Percentiles rank a stretch among this genome's conserved stretches.
These are phyloP conservation scores for Candida smagusa DNA, from an alignment of 1,139 yeast species.

Conservation along the genomic window DNA sequence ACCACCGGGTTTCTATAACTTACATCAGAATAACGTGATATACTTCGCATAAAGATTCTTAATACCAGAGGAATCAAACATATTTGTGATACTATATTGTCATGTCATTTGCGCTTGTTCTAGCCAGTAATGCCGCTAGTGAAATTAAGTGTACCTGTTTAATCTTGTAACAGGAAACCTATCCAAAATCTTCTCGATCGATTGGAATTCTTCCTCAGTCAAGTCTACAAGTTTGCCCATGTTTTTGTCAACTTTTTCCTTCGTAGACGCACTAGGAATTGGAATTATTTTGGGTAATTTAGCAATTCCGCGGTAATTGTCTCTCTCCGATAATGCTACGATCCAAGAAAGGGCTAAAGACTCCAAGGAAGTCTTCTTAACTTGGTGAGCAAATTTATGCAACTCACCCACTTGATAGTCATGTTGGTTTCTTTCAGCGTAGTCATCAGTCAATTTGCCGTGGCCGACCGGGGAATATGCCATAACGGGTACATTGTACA, in stretches of 20 bases:
- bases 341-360: slow-evolving; percentile 78
- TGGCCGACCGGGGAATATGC: slow-evolving; percentile 82
- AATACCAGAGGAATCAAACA: too few relatives aligned
- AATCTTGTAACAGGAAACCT: slow-evolving; percentile 24
- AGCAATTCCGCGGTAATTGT: slow-evolving; percentile 28
- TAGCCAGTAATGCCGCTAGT: too few relatives aligned
- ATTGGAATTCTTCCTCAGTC: slow-evolving; percentile 50
- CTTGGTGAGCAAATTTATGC: slow-evolving; percentile 26
- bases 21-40: too few relatives aligned
- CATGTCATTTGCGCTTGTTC: too few relatives aligned
- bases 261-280: slow-evolving; percentile 71
- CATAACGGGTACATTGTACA: slow-evolving; percentile 55
- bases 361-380: slow-evolving; percentile 51
- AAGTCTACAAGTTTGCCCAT: slow-evolving; percentile 42
- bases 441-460: slow-evolving; percentile 66
- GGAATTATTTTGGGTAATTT: slow-evolving; percentile 62
- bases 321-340: slow-evolving; percentile 28
- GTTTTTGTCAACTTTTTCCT: slow-evolving; percentile 58
- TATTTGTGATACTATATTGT: too few relatives aligned
- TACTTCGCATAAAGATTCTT: too few relatives aligned
- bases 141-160: too few relatives aligned
- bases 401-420: too few relatives aligned
- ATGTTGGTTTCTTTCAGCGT: slow-evolving; percentile 25
- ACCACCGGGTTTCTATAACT: too few relatives aligned
- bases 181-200: slow-evolving; percentile 42